Evolutionary conservation across 2,329 filamentous ascomycete genomes (phyloP).

Genomic region (Diaporthe caulivora): DNA sequence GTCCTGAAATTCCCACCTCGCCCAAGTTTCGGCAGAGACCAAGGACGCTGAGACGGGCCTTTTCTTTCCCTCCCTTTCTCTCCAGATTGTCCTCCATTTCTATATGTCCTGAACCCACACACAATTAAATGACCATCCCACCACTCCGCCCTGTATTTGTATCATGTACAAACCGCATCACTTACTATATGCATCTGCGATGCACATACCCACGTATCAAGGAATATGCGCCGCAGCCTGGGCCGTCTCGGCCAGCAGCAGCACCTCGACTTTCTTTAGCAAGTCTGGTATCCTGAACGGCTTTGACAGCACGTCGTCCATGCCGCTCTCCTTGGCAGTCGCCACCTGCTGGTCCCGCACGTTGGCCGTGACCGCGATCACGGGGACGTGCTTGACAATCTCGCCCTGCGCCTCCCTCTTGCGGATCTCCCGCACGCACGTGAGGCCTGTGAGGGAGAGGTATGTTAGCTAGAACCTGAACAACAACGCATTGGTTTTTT

Average conservation of each 20-base stretch:
- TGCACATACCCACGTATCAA: background rate
- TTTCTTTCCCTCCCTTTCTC: too few relatives aligned
- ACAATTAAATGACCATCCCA: background rate
- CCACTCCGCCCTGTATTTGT: background rate
- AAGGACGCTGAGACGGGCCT: background rate
- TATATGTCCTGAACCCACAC: background rate
- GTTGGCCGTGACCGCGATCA: conserved; percentile 62
- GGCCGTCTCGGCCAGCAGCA: conserved; percentile 41
- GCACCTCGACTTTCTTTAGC: conserved; percentile 53
- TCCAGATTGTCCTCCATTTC: too few relatives aligned
- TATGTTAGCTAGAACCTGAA: background rate
- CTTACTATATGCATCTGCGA: background rate
- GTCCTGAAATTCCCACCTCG: too few relatives aligned
- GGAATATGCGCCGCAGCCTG: conserved; percentile 11
- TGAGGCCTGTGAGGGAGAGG: conserved; percentile 45
- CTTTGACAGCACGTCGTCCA: conserved; percentile 69
- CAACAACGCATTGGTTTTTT: too few relatives aligned
- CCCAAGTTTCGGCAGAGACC: background rate
- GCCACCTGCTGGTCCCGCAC: conserved; percentile 56
- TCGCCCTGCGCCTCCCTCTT: conserved; percentile 51
- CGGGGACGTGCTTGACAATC: conserved; percentile 52
- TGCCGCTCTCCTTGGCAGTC: conserved; percentile 51
- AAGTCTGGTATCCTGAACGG: conserved; percentile 66
- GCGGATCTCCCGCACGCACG: conserved; percentile 55
- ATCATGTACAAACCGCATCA: background rate